Base-by-base conservation (phyloP, 225 moss, liverwort and hornwort species). In the Thuidium tamariscinum region DNA sequence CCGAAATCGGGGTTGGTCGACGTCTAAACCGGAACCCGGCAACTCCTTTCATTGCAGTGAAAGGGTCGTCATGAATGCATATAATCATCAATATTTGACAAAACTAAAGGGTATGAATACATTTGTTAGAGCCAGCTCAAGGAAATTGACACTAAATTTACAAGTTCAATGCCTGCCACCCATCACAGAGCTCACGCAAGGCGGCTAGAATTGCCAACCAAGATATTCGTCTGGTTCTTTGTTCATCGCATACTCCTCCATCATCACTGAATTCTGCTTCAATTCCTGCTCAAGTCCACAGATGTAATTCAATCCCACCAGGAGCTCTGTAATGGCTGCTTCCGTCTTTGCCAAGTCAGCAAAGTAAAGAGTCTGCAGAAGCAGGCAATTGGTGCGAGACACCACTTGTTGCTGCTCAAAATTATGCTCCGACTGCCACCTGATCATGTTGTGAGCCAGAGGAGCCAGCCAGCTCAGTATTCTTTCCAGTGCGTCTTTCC, bases 361-460 rank as follows among this genome's bases (percentile, higher is more conserved):
- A 83, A 97, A 99, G 87, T 96, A 97, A 25, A 99, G 95, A 19
- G 97, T 97, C 78, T 99, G 97, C 81, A 99, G 92, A 59, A 99
- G 94, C 63, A 99, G 91, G 79, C 95, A 94, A 81, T 99, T 99
- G 73, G 99, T 95, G 62, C 97, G 94, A 13, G 97, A 86, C 79
- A 93, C 95, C 59, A 95, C 92, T 88, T 99, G 97, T 85, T 99
- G 99, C 91, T 97, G 99, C 92, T 99, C 99, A 84, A 99, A 99
- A 82, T 99, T 99, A 89, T 99, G 99, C 92, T 99, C 97, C 11
- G 99, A 99, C 79, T 99, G 99, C 99, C 99, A 99, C 76, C 95
- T 83, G 39, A 99, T 99, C 99, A 99, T 99, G 67, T 95, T 99
- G 85, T 99, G 99, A 41, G 97, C 97, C 42, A 98, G 87, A 82